These are phyloP conservation scores for Aurifilum marmelostoma DNA, from an alignment of 2,329 filamentous ascomycete genomes.

Conservation along the genomic window DNA sequence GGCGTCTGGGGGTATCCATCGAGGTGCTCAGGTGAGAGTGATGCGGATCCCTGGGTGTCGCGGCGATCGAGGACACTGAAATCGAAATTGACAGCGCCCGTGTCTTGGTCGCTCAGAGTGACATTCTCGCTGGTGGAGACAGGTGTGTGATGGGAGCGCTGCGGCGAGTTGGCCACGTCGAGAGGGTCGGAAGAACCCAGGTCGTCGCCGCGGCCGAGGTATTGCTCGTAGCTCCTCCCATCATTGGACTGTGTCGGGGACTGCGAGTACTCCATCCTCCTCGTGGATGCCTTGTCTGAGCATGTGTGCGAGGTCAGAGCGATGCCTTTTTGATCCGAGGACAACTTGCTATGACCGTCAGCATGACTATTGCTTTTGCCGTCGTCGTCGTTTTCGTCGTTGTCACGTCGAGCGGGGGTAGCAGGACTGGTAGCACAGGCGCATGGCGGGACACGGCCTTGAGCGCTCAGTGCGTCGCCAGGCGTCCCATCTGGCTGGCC, in stretches of 20 bases:
- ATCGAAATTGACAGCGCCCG: constrained; percentile 53
- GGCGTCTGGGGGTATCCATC: constrained; percentile 51
- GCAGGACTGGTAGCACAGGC: constrained; percentile 2
- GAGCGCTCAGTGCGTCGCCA: neutral
- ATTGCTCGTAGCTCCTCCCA: constrained; percentile 57
- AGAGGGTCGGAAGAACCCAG: constrained; percentile 36
- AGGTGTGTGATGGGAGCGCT: constrained; percentile 15
- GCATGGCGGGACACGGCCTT: neutral
- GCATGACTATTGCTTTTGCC: neutral
- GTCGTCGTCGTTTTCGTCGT: constrained; percentile 6
- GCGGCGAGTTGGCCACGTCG: constrained; percentile 23
- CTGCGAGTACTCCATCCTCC: constrained; percentile 52
- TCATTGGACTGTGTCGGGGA: constrained; percentile 61
- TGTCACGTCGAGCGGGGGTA: neutral
- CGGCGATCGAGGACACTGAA: constrained; percentile 42
- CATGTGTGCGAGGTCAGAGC: constrained; percentile 3
- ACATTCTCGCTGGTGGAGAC: constrained; percentile 33
- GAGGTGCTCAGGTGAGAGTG: constrained; percentile 24
- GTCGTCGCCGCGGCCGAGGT: constrained; percentile 35
- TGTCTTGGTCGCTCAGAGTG: constrained; percentile 52
- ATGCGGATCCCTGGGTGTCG: constrained; percentile 45
- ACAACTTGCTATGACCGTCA: neutral
- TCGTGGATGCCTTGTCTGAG: neutral
- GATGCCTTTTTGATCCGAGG: neutral
- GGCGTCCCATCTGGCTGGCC: neutral